These are phyloP conservation scores for Acorus calamus DNA, from an alignment of 106 monocot species.

Conservation along the genomic window DNA sequence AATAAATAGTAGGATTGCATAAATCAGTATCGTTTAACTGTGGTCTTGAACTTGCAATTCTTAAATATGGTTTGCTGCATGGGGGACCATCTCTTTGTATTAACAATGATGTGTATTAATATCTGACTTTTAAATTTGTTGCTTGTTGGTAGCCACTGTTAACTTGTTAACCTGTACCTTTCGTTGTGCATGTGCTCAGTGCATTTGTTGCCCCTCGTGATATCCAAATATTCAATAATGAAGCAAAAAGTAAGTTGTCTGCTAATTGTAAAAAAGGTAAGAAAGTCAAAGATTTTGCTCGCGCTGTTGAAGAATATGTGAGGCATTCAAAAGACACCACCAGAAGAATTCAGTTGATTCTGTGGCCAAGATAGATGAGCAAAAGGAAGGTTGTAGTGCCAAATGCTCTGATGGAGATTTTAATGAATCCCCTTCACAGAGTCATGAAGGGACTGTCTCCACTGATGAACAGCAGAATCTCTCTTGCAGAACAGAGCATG, in stretches of 20 bases:
- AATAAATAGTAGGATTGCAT: too few relatives aligned
- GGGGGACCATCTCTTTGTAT: too few relatives aligned
- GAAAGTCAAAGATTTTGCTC: conserved; percentile 46
- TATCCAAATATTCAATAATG: conserved; percentile 67
- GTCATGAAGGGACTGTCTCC: conserved; percentile 4
- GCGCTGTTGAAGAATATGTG: conserved; percentile 79
- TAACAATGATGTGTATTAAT: too few relatives aligned
- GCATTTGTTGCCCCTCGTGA: conserved; percentile 84
- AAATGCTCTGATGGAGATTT: conserved; percentile 19
- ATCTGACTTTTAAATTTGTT: too few relatives aligned
- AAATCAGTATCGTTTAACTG: too few relatives aligned
- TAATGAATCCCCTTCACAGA: conserved; percentile 10
- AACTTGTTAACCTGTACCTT: too few relatives aligned
- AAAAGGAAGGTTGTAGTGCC: conserved; percentile 10
- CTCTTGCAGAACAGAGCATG: neutral
- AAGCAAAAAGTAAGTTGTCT: conserved; percentile 66
- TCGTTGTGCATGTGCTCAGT: conserved; percentile 17
- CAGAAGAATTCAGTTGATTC: conserved; percentile 20
- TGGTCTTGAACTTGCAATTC: too few relatives aligned
- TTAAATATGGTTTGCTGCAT: too few relatives aligned
- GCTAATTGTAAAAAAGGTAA: conserved; percentile 53
- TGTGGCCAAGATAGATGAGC: conserved; percentile 16
- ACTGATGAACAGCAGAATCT: neutral
- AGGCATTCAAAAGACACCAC: conserved; percentile 56
- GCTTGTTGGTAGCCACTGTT: conserved; percentile 10